Percentiles rank a stretch among this genome's conserved stretches.
Conservation (phyloP, 352 stramenopile species). For the Phytophthora cryptogea region DNA sequence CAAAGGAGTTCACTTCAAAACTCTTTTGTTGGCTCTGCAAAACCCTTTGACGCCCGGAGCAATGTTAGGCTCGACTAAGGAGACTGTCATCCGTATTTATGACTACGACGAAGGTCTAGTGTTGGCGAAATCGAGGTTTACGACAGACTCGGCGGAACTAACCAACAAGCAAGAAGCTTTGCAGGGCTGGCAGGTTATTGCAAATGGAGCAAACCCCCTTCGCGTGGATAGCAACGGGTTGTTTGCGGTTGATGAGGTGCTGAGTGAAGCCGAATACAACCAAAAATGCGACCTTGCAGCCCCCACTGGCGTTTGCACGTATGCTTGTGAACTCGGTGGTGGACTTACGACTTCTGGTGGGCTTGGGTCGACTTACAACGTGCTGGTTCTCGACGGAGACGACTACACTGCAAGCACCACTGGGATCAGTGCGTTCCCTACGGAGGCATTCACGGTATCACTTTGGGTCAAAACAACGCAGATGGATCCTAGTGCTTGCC, state of each 20-base stretch:
- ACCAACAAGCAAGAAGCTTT: constrained; percentile 19
- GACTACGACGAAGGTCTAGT: constrained; percentile 52
- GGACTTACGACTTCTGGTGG: constrained; percentile 25
- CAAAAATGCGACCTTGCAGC: constrained; percentile 64
- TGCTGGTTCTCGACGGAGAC: constrained; percentile 40
- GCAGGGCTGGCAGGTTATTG: constrained; percentile 56
- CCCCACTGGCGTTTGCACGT: constrained; percentile 53
- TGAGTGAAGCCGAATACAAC: constrained; percentile 69
- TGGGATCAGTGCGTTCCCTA: constrained; percentile 45
- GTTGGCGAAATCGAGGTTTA: constrained; percentile 42
- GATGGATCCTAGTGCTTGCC: constrained; percentile 33
- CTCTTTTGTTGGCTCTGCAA: constrained; percentile 44
- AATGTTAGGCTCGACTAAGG: constrained; percentile 36
- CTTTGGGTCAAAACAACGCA: constrained; percentile 65
- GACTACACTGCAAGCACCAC: constrained; percentile 50
- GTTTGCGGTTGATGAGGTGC: constrained; percentile 61
- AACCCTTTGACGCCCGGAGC: constrained; percentile 31
- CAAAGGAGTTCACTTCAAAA: constrained; percentile 60
- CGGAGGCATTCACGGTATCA: constrained; percentile 51
- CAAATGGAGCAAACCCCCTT: constrained; percentile 48
- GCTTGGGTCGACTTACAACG: constrained; percentile 30
- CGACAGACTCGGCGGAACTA: not conserved
- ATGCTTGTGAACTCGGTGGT: constrained; percentile 54
- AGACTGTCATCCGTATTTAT: constrained; percentile 57
- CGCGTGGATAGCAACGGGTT: constrained; percentile 59